phyloP scores from a whole-genome alignment of 2,329 filamentous ascomycete species.

The Trichoderma koningiopsis region DNA sequence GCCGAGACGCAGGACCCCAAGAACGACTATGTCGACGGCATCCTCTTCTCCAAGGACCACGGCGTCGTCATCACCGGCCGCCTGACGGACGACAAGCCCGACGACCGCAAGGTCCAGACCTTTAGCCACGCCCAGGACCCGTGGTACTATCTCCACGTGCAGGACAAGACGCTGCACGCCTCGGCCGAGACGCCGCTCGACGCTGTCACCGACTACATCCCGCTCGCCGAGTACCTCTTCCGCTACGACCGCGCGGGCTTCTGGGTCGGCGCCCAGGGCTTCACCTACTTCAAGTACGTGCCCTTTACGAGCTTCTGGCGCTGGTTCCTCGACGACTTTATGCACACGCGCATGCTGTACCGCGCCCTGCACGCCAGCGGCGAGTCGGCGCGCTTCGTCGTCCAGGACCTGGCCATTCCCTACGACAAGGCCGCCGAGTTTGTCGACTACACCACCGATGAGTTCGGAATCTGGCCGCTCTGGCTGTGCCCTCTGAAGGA shows the following conservation, averaged over 20 bases:
- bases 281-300: conserved; percentile 65
- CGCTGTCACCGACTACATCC: conserved; percentile 56
- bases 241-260: conserved; percentile 75
- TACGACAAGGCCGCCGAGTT: conserved; percentile 56
- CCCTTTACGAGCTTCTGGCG: conserved; percentile 68
- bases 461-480: conserved; percentile 60
- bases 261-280: conserved; percentile 69
- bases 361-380: conserved; percentile 69
- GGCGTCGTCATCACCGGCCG: conserved; percentile 69
- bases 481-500: conserved; percentile 61
- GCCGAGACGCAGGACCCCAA: conserved; percentile 47
- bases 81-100: conserved; percentile 57
- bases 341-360: conserved; percentile 75
- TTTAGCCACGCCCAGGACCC: conserved; percentile 64
- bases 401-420: conserved; percentile 67
- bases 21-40: conserved; percentile 74
- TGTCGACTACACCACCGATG: conserved; percentile 55
- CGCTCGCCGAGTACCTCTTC: conserved; percentile 73
- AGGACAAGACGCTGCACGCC: conserved; percentile 45
- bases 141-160: conserved; percentile 76
- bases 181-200: conserved; percentile 25
- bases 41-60: conserved; percentile 62
- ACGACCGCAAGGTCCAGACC: conserved; percentile 50
- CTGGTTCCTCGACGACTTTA: conserved; percentile 71
- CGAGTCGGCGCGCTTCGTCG: conserved; percentile 64